Base-by-base conservation (phyloP, 169 alveolate species). In the Plasmodium cynomolgi region DNA sequence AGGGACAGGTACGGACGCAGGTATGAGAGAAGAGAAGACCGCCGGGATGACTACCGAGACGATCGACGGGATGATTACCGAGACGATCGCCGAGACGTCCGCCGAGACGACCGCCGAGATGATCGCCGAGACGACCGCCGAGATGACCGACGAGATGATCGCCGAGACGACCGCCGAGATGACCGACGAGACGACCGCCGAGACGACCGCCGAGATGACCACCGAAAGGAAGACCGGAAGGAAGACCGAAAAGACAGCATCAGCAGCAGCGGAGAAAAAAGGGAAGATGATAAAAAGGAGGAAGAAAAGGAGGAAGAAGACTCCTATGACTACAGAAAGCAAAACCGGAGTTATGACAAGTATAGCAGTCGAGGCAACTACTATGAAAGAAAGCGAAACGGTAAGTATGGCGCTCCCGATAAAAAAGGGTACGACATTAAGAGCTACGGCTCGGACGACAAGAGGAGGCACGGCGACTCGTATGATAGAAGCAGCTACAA, bases 361-460 rank as follows among this genome's bases (percentile, higher is more conserved):
- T 37, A 75, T 20, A 47, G 33, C 71, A 88, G 88, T n/a, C 80
- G 82, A 68, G 81, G 41, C 50, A 71, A 84, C 74, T 17, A 84
- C 54, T 88, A 88, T 58, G 94, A 88, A 1, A 88, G 88, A 26
- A 88, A 80, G 82, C 37, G 94, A 79, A 79, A 62, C 47, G 81
- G 86, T 20, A 88, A 77, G 58, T 88, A 88, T 79, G 72, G 81
- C 13, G 29, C 75, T 2, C 33, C 47, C 31, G 94, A 88, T 34
- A 88, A 58, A 58, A 88, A 47, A 37, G 81, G 71, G 26, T 86
- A 86, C 71, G 93, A 86, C 44, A 77, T 20, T 37, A 86, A 86
- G 47, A 80, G 82, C 23, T 88, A 88, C 41, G 34, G 37, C 1
- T 85, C 93, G 13, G 93, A 85, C 58, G 93, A 85, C 33, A 85